phyloP scores from a whole-genome alignment of 2,329 filamentous ascomycete genomes.

The Dactylellina drechsleri region DNA sequence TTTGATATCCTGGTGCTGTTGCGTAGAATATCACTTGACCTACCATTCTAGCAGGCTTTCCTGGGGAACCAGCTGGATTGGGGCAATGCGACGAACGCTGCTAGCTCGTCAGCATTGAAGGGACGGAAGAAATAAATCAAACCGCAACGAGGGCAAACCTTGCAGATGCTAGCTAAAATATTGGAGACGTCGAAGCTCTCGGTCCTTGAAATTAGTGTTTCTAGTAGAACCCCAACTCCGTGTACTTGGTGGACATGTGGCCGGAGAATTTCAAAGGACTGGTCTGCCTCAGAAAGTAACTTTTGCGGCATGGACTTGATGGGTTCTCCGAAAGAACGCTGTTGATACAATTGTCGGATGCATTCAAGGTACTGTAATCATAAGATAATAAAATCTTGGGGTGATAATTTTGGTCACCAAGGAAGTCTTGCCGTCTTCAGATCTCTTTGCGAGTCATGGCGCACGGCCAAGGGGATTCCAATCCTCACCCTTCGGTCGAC shows the following conservation, averaged over 20 bases:
- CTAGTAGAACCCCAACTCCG: constrained; percentile 47
- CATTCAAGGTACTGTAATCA: constrained; percentile 17
- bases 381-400: constrained; percentile 24
- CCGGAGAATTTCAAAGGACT: constrained; percentile 52
- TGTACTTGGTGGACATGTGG: constrained; percentile 45
- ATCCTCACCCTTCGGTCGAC: constrained; percentile 44
- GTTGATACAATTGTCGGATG: constrained; percentile 35
- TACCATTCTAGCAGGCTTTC: constrained; percentile 43
- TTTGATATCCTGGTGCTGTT: constrained; percentile 52
- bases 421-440: constrained; percentile 43
- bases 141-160: constrained; percentile 45
- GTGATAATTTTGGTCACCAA: constrained; percentile 27
- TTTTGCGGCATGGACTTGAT: constrained; percentile 17
- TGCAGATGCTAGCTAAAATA: constrained; percentile 19
- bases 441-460: constrained; percentile 51
- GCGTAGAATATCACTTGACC: constrained; percentile 50
- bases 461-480: constrained; percentile 41
- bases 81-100: constrained; percentile 32
- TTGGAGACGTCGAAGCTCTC: constrained; percentile 20
- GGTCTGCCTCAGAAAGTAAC: constrained; percentile 21
- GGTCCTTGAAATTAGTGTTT: constrained; percentile 45
- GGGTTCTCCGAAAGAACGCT: constrained; percentile 37
- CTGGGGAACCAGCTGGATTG: constrained; percentile 35
- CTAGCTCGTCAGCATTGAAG: background rate
- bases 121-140: constrained; percentile 32